Evolutionary conservation across 2,329 filamentous ascomycete genomes (phyloP), one percentile per base, ranked within the genome.

Genomic region (Davidsoniella virescens): DNA sequence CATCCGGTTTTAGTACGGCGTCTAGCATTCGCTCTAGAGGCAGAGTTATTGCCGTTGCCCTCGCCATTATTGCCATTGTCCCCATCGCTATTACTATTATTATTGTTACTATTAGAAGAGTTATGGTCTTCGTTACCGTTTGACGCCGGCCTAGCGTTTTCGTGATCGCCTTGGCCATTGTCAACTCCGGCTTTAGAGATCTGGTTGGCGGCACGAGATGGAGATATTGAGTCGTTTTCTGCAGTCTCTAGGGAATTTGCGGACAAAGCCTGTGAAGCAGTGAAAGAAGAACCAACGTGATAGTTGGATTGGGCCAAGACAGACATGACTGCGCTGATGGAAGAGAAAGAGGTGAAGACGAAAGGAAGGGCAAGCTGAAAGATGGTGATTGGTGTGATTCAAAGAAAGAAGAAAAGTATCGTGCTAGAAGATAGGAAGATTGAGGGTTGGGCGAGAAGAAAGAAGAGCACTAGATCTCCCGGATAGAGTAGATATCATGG

Each of bases 1-100:
- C 88, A 95, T 12, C 88, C 88, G 2, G 88, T 94, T 67, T 95
- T 95, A 47, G 88, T 94, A 59, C 88, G 73, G 63, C 81, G 86
- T 58, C 76, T 75, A 18, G 67, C 64, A n/a, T 42, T 16, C 3
- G 25, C 23, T 10, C 23, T 44, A 17, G 41, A 14, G 10, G 18
- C 47, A 16, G 38, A 33, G 29, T 14, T 16, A 14, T 10, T 50
- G 12, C 25, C 7, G n/a, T 50, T 40, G 17, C 25, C 12, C 4
- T 50, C 26, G 17, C 17, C 18, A 23, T 23, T 38, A 10, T 42
- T 23, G 23, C 39, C 23, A 25, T 44, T 40, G 18, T 14, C 25
- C n/a, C 9, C n/a, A n/a, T 14, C 29, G 18, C 64, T 60, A 39
- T 39, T 7, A 25, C 26, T 14, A 47, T 63, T 64, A n/a, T 61